Base-by-base conservation (phyloP, 2,329 filamentous ascomycete genomes). In the Nothophaeocryptopus gaeumannii region DNA sequence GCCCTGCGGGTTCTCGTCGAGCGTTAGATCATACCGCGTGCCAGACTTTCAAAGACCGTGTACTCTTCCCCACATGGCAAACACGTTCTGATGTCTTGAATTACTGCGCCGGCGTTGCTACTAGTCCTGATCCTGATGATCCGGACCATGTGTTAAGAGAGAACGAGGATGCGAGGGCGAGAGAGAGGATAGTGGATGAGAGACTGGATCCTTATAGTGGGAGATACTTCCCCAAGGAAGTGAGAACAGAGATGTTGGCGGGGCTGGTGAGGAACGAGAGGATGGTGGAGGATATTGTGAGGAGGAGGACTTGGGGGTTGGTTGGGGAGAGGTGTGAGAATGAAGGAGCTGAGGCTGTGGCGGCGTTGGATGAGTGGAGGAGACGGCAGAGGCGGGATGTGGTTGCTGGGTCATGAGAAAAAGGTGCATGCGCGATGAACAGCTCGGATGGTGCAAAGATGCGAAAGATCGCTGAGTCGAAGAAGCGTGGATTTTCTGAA, bases 11-110 rank as follows among this genome's bases (percentile, higher is more conserved):
- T 3, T 26, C 20, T 26, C 74, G 72, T 32, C 61, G 70, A 48
- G 74, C 77, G 34, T 83, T 93, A 51, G 78, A 85, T 10, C 61
- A 79, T 0, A 59, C 72, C 2, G 75, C 86, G 26, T 96, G 92
- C 66, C 73, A 77, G 35, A 65, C 66, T 0, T 97, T 97, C 70
- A 88, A 89, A 59, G 75, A 89, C 10, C 76, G 81, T 16, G 82
- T 95, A 1, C 73, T 99, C 2, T 96, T 96, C 61, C 89, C 90
- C 0, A 86, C 87, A 20, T 99, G 93, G 93, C 84, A 92, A 62
- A 78, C 81, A 3, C 81, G 93, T 33, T 85, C 85, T 12, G 85
- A 95, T 64, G 86, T 96, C 1, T 74, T 97, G 47, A 87, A 84
- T 59, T 99, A 96, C 70, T 99, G 93, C 72, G 84, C 88, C 2